Percentiles rank a stretch among this genome's conserved stretches.
phyloP scores from a whole-genome alignment of 2,329 filamentous ascomycete genomes.

The Pseudocercospora crystallina region DNA sequence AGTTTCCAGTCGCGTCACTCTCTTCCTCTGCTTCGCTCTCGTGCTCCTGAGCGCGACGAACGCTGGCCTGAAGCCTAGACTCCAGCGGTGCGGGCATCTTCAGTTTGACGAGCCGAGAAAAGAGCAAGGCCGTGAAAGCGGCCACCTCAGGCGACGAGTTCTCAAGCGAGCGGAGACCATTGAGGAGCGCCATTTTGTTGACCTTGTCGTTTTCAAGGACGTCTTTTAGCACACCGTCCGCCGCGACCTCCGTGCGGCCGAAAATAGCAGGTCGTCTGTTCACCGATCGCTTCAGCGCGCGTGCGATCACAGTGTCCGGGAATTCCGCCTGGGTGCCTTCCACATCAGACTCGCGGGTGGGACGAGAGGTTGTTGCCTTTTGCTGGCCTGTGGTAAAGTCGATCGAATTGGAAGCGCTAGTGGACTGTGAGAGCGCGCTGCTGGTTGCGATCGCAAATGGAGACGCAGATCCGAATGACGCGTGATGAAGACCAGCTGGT shows the following conservation, averaged over 20 bases:
- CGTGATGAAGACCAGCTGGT: too few species aligned
- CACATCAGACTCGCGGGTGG: too few species aligned
- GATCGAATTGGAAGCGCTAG: too few species aligned
- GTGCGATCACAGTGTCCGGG: not conserved
- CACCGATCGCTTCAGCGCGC: slow-evolving; percentile 1
- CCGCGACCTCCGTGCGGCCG: slow-evolving; percentile 3
- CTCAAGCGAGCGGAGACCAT: not conserved
- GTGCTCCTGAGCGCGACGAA: too few species aligned
- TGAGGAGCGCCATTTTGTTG: not conserved
- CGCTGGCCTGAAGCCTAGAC: too few species aligned
- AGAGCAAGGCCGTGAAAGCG: not conserved
- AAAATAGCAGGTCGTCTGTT: slow-evolving; percentile 4
- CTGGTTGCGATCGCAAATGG: too few species aligned
- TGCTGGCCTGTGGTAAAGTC: too few species aligned
- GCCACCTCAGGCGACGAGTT: not conserved
- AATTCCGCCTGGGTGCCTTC: not conserved
- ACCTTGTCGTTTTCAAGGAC: not conserved
- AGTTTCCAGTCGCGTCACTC: too few species aligned
- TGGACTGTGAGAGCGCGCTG: too few species aligned
- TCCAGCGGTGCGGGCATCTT: too few species aligned
- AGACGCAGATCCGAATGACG: too few species aligned
- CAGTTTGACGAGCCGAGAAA: not conserved
- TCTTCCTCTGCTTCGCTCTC: not conserved
- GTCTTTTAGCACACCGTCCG: slow-evolving; percentile 7
- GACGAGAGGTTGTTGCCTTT: too few species aligned